Base-by-base conservation (phyloP, 768 basidiomycete genomes). In the Boletus sp. region DNA sequence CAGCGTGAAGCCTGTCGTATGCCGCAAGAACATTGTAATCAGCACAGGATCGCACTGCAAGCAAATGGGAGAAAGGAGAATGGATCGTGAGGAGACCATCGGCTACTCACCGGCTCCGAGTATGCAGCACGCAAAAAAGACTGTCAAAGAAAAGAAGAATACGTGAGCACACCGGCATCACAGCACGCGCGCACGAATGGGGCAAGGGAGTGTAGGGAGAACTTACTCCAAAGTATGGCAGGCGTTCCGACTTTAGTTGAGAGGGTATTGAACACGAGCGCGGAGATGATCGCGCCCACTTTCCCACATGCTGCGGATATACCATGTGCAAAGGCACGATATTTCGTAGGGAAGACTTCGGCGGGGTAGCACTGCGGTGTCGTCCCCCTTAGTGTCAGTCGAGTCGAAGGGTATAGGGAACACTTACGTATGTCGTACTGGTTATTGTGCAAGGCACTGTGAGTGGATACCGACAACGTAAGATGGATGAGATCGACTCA, bases 341-440 rank as follows among this genome's bases (percentile, higher is more conserved):
- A 90, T 37, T 84, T 77, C 1, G 90, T 92, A 0, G 90, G 90
- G 76, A 90, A 90, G 11, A 90, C 84, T 72, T 90, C 89, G 4
- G 85, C 86, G 3, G 90, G 86, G 65, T 88, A 87, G 67, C 84
- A 81, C 83, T 86, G 45, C 32, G 24, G 24, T 29, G 28, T 15
- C 52, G 29, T 37, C 6, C 5, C 14, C n/a, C 12, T 67, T 29
- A 65, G 59, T 20, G 9, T 40, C 14, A 12, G 32, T 37, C 11
- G 15, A 0, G 14, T 18, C 32, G 35, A 29, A n/a, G 0, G 37
- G n/a, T n/a, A 18, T 10, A 14, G 17, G 12, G 8, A 28, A 17
- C 51, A 64, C 73, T 57, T 51, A 83, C 80, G 52, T 81, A 84
- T 57, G 83, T 80, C 7, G 83, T 85, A 14, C 80, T 82, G 47